Conservation (phyloP, 2,329 filamentous ascomycete species). For the Trichoderma sp. region DNA sequence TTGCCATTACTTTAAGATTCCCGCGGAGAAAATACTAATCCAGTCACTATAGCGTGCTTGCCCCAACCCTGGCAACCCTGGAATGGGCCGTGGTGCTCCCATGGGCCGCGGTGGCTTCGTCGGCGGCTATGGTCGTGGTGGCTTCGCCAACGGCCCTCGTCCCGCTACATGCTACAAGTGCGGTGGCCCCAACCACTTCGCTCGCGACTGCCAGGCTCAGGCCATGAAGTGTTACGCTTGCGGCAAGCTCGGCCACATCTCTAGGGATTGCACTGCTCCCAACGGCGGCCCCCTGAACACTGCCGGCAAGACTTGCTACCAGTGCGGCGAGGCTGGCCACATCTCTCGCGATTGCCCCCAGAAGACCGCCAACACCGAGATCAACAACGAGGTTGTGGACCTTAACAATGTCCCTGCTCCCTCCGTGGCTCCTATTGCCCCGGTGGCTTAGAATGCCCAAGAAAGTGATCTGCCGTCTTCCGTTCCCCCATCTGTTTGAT, state of each 20-base stretch:
- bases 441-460: slow-evolving; percentile 42
- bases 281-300: slow-evolving; percentile 96
- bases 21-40: background rate
- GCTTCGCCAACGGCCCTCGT: slow-evolving; percentile 70
- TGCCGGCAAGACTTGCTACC: slow-evolving; percentile 97
- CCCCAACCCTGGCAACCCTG: slow-evolving; percentile 68
- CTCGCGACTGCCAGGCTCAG: slow-evolving; percentile 96
- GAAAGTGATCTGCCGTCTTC: slow-evolving; percentile 27
- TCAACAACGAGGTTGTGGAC: slow-evolving; percentile 51
- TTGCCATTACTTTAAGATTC: background rate
- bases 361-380: slow-evolving; percentile 62
- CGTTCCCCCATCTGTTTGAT: background rate
- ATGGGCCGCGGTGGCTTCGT: slow-evolving; percentile 72
- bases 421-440: slow-evolving; percentile 52
- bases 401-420: slow-evolving; percentile 48
- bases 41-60: slow-evolving; percentile 68
- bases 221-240: slow-evolving; percentile 99
- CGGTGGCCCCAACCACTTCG: slow-evolving; percentile 93
- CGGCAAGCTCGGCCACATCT: slow-evolving; percentile 93
- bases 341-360: slow-evolving; percentile 93
- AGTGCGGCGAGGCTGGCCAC: slow-evolving; percentile 92
- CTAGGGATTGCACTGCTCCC: slow-evolving; percentile 89
- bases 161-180: slow-evolving; percentile 76
- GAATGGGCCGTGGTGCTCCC: slow-evolving; percentile 67
- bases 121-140: slow-evolving; percentile 69